Conservation (phyloP, 805 yeast species). For the Metschnikowia orientalis region DNA sequence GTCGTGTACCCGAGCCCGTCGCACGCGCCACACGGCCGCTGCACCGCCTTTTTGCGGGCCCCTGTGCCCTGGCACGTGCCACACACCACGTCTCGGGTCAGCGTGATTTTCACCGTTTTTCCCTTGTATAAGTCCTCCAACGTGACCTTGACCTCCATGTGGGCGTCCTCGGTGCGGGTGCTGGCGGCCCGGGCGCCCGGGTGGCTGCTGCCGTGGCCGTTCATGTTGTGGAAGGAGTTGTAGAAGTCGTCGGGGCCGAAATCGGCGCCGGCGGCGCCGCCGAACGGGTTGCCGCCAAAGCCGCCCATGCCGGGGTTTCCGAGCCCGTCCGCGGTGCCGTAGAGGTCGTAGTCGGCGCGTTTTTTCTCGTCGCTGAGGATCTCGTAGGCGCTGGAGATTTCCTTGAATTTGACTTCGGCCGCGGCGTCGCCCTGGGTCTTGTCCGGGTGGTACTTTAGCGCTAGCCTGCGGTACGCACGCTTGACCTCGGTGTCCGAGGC, state of each 20-base stretch:
- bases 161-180: slow-evolving; percentile 60
- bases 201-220: slow-evolving; percentile 18
- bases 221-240: slow-evolving; percentile 55
- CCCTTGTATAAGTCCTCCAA: slow-evolving; percentile 78
- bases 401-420: slow-evolving; percentile 79
- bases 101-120: slow-evolving; percentile 67
- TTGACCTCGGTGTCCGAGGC: slow-evolving; percentile 74
- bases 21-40: slow-evolving; percentile 60
- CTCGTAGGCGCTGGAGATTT: slow-evolving; percentile 82
- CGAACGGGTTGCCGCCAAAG: slow-evolving; percentile 34
- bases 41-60: slow-evolving; percentile 54
- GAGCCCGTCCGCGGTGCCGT: slow-evolving; percentile 40
- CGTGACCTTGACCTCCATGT: slow-evolving; percentile 58
- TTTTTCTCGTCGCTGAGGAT: slow-evolving; percentile 65
- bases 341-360: slow-evolving; percentile 55
- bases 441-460: slow-evolving; percentile 84
- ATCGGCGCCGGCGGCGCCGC: slow-evolving; percentile 38
- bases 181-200: slow-evolving; percentile 15
- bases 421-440: slow-evolving; percentile 65
- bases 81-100: slow-evolving; percentile 72
- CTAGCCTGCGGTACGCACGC: slow-evolving; percentile 79
- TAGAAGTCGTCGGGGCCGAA: slow-evolving; percentile 74
- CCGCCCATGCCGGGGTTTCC: slow-evolving; percentile 14
- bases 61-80: slow-evolving; percentile 73
- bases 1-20: slow-evolving; percentile 64